These are phyloP conservation scores for Triangularia verruculosa DNA, from an alignment of 2,329 filamentous ascomycete species.

Conservation along the genomic window DNA sequence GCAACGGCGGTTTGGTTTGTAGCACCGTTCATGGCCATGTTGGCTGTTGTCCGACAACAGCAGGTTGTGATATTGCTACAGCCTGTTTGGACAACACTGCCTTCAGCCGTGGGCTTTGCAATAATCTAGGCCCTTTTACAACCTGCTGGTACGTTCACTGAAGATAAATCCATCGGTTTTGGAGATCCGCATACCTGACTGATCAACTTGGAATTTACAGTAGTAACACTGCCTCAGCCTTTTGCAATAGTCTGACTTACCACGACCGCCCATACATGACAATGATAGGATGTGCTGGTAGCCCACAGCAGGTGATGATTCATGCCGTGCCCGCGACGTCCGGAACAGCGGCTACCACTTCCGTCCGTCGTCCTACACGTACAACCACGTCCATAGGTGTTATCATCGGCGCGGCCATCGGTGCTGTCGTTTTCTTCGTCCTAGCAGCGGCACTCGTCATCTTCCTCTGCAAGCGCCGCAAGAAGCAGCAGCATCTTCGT, in stretches of 20 bases:
- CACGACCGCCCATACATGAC: background rate
- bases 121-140: background rate
- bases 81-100: background rate
- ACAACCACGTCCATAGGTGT: background rate
- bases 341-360: background rate
- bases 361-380: background rate
- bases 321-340: background rate
- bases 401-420: background rate
- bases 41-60: background rate
- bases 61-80: background rate
- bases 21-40: background rate
- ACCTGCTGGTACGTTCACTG: background rate
- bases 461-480: background rate
- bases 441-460: background rate
- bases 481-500: background rate
- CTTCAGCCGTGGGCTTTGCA: background rate
- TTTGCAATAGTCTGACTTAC: background rate
- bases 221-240: background rate
- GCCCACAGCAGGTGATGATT: background rate
- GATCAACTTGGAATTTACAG: background rate
- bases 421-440: background rate
- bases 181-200: no score
- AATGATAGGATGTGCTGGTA: background rate
- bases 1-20: background rate
- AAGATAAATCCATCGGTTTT: background rate